Evolutionary conservation across 1,284 basidiomycete species (phyloP).

Genomic region (Trichosporon inkin): DNA sequence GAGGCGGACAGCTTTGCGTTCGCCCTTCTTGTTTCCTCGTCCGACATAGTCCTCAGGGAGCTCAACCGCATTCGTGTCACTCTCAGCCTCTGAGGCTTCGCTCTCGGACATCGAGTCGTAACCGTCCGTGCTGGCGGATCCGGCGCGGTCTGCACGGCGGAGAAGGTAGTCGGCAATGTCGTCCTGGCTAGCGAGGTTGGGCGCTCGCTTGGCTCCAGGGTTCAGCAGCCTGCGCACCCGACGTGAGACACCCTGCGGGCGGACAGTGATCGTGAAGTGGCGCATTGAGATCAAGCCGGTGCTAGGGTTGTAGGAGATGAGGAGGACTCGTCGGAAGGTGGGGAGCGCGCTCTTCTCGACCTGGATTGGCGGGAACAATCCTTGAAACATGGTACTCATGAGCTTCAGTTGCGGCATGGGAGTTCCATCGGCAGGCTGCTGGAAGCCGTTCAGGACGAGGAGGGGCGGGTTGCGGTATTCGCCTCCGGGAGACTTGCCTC

Average conservation of each 20-base stretch:
- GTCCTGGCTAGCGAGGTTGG: slow-evolving; percentile 81
- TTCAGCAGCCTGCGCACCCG: slow-evolving; percentile 81
- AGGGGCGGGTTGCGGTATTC: slow-evolving; percentile 51
- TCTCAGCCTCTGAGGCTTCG: slow-evolving; percentile 65
- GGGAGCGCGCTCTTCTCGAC: slow-evolving; percentile 72
- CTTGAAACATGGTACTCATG: slow-evolving; percentile 56
- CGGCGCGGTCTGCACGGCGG: slow-evolving; percentile 56
- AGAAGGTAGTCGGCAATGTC: slow-evolving; percentile 96
- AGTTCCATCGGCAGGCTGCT: slow-evolving; percentile 50
- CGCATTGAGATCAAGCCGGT: slow-evolving; percentile 86
- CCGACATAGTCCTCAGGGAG: slow-evolving; percentile 92
- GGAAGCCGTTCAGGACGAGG: slow-evolving; percentile 54
- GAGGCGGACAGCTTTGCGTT: slow-evolving; percentile 82
- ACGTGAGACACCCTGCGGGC: slow-evolving; percentile 87
- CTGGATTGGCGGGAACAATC: slow-evolving; percentile 55
- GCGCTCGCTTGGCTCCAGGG: slow-evolving; percentile 45
- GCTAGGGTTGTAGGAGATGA: slow-evolving; percentile 84
- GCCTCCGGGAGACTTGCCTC: slow-evolving; percentile 45
- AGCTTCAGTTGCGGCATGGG: slow-evolving; percentile 52
- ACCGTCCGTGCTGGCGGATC: slow-evolving; percentile 55
- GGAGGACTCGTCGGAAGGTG: slow-evolving; percentile 81
- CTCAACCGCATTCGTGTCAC: slow-evolving; percentile 66
- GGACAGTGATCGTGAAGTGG: slow-evolving; percentile 92
- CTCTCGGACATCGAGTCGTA: slow-evolving; percentile 71
- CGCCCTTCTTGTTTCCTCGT: slow-evolving; percentile 84